phyloP scores from a whole-genome alignment of 164 flowering plant species.

The Macadamia tetraphylla region DNA sequence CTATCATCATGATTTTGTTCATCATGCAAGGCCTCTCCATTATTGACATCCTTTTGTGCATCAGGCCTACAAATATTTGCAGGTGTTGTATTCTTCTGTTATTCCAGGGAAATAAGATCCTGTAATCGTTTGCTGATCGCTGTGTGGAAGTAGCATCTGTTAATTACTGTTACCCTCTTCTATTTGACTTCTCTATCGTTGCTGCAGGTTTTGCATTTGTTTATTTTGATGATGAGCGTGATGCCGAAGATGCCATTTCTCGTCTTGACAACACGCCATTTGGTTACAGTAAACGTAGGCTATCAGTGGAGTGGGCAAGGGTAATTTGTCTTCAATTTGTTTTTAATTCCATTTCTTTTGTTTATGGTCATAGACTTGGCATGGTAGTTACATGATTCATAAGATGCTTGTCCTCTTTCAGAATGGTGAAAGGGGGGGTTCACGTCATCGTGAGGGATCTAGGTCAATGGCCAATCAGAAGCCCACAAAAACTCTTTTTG shows the following conservation, averaged over 20 bases:
- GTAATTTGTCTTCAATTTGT: slow-evolving; percentile 21
- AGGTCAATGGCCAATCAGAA: slow-evolving; percentile 53
- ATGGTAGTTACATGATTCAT: not conserved
- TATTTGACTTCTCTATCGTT: slow-evolving; percentile 8
- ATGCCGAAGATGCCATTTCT: slow-evolving; percentile 89
- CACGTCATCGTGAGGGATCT: slow-evolving; percentile 51
- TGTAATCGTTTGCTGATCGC: slow-evolving; percentile 23
- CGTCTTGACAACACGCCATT: slow-evolving; percentile 67
- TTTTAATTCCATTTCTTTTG: not conserved
- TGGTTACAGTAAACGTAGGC: slow-evolving; percentile 68
- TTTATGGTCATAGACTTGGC: not conserved
- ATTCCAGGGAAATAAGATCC: slow-evolving; percentile 26
- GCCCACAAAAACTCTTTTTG: slow-evolving; percentile 87
- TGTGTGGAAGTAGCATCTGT: slow-evolving; percentile 4
- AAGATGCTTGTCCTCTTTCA: slow-evolving; percentile 1
- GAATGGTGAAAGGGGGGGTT: slow-evolving; percentile 55
- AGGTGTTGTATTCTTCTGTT: slow-evolving; percentile 72
- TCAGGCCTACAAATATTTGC: slow-evolving; percentile 64
- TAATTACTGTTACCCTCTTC: not conserved
- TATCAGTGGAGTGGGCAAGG: slow-evolving; percentile 95
- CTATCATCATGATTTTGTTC: slow-evolving; percentile 59
- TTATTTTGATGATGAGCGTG: slow-evolving; percentile 88
- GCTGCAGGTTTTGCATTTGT: slow-evolving; percentile 93
- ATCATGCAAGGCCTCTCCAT: slow-evolving; percentile 60
- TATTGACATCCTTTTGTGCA: slow-evolving; percentile 52